phyloP scores from a whole-genome alignment of 2,329 filamentous ascomycete genomes.

The Aspergillus ustus region DNA sequence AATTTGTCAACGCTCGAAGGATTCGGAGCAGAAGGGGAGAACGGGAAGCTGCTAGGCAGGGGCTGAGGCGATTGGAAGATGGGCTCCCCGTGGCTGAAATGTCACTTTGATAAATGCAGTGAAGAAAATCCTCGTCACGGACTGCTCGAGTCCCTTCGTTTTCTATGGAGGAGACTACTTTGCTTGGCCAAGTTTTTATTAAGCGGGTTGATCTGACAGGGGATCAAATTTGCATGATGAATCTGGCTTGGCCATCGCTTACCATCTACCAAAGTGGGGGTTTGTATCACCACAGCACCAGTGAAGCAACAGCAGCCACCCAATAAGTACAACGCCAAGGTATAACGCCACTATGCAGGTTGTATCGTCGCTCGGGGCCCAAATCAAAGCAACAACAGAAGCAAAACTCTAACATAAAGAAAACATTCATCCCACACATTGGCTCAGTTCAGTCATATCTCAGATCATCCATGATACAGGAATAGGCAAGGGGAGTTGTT shows the following conservation, averaged over 20 bases:
- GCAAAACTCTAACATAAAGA: background rate
- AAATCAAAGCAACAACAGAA: conserved; percentile 4
- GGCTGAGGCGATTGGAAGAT: background rate
- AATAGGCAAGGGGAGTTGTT: background rate
- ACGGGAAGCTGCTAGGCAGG: background rate
- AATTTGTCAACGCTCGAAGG: background rate
- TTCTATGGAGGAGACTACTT: background rate
- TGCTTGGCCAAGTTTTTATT: background rate
- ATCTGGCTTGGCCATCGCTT: background rate
- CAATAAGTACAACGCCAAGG: conserved; percentile 14
- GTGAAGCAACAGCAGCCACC: conserved; percentile 11
- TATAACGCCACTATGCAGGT: conserved; percentile 20
- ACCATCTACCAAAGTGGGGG: background rate
- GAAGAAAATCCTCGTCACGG: conserved; percentile 1
- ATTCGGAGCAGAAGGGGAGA: background rate
- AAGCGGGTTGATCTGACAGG: background rate
- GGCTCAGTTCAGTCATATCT: background rate
- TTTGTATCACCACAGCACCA: conserved; percentile 1
- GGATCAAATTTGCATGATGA: background rate
- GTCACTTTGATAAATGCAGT: background rate
- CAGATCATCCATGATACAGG: background rate
- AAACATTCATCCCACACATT: background rate
- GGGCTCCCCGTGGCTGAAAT: conserved; percentile 3
- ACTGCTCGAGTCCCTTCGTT: background rate
- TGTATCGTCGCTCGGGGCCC: conserved; percentile 12